phyloP scores from a whole-genome alignment of 2,329 filamentous ascomycete species.

The Dactylellina cionopaga region DNA sequence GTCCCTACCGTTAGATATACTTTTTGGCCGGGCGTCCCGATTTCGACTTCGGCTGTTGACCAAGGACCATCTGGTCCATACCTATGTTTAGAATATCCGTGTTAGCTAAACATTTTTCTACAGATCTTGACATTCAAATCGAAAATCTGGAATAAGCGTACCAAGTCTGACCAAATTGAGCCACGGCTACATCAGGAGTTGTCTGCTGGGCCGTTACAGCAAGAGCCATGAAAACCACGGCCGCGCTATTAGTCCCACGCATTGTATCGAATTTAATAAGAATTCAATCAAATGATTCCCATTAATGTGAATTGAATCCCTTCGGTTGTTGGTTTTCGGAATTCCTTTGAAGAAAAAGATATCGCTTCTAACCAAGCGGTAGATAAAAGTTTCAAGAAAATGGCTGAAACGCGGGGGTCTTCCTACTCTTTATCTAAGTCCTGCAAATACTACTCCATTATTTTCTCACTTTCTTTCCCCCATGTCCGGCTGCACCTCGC shows the following conservation, averaged over 20 bases:
- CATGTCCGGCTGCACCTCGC: constrained; percentile 16
- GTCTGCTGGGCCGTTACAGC: constrained; percentile 19
- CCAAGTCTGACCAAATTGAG: constrained; percentile 46
- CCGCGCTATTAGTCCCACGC: constrained; percentile 1
- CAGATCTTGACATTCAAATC: not conserved
- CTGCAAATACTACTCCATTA: not conserved
- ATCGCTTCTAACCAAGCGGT: not conserved
- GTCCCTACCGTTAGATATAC: constrained; percentile 50
- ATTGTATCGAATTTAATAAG: constrained; percentile 30
- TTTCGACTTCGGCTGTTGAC: constrained; percentile 36
- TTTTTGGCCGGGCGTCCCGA: constrained; percentile 40
- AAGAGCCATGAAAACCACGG: constrained; percentile 4
- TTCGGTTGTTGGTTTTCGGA: not conserved
- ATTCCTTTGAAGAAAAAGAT: not conserved
- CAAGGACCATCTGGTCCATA: constrained; percentile 49
- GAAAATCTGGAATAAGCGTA: not conserved
- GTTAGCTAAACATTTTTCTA: not conserved
- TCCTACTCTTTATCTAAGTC: not conserved
- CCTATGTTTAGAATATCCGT: constrained; percentile 1
- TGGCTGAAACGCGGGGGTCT: not conserved
- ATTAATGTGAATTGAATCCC: constrained; percentile 13
- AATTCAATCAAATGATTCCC: constrained; percentile 38
- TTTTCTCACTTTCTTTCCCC: not conserved
- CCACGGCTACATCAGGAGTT: constrained; percentile 32
- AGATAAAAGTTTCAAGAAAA: not conserved